Conservation (phyloP, 1,139 yeast genomes). For the Yamadazyma buinensis region DNA sequence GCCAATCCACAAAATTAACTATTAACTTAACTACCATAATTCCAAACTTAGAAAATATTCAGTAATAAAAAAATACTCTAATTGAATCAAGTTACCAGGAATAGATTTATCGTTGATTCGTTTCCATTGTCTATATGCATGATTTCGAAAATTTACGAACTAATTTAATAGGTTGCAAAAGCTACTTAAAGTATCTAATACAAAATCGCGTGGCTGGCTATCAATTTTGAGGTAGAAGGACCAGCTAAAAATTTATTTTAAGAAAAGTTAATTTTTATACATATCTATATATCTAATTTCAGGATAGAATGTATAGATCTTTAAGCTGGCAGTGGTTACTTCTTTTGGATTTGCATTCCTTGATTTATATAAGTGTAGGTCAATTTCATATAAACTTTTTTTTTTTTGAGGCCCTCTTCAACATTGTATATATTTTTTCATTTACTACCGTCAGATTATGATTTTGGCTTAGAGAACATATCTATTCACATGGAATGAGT, state of each 20-base stretch:
- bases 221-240: not conserved
- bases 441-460: too few relatives aligned
- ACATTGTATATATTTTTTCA: too few relatives aligned
- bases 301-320: not conserved
- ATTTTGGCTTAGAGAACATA: too few relatives aligned
- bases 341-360: too few relatives aligned
- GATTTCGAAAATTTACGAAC: conserved; percentile 1
- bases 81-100: conserved; percentile 1
- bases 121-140: not conserved
- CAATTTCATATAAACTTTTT: too few relatives aligned
- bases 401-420: too few relatives aligned
- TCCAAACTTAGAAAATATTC: conserved; percentile 2
- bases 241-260: not conserved
- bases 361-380: too few relatives aligned
- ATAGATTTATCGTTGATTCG: not conserved
- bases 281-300: not conserved
- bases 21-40: conserved; percentile 1
- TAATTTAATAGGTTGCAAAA: not conserved
- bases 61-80: not conserved
- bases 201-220: conserved; percentile 2
- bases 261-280: too few relatives aligned
- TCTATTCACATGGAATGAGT: too few relatives aligned
- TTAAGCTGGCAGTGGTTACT: conserved; percentile 1
- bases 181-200: not conserved
- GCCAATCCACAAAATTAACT: not conserved